Conservation (phyloP, 148 eudicot species). For the Polygonum aviculare region DNA sequence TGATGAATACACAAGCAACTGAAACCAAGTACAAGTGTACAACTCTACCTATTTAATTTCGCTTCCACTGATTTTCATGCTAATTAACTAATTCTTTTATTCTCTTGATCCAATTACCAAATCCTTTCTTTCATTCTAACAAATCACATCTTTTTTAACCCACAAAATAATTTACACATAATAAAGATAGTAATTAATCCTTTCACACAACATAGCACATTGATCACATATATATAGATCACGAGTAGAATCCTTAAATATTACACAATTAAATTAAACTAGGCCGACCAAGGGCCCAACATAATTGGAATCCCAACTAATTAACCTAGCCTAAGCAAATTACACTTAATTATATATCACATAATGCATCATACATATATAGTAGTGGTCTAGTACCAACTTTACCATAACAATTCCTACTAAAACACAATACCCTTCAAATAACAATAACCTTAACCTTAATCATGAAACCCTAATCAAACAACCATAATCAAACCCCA, state of each 20-base stretch:
- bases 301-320: not conserved
- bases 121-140: no score
- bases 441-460: no score
- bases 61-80: not conserved
- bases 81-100: not conserved
- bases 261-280: not conserved
- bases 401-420: no score
- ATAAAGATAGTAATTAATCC: not conserved
- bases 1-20: not conserved
- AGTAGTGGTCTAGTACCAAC: not conserved
- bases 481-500: not conserved
- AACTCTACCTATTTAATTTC: no score
- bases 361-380: not conserved
- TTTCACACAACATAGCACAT: not conserved
- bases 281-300: not conserved
- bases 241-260: not conserved
- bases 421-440: no score
- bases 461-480: not conserved
- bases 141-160: no score
- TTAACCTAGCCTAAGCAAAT: not conserved
- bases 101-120: no score
- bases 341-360: not conserved
- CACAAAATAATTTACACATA: not conserved
- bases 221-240: not conserved
- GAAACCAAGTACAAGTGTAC: not conserved